These are phyloP conservation scores for Saccharomycopsis capsularis DNA, from an alignment of 805 yeast genomes.

Conservation along the genomic window DNA sequence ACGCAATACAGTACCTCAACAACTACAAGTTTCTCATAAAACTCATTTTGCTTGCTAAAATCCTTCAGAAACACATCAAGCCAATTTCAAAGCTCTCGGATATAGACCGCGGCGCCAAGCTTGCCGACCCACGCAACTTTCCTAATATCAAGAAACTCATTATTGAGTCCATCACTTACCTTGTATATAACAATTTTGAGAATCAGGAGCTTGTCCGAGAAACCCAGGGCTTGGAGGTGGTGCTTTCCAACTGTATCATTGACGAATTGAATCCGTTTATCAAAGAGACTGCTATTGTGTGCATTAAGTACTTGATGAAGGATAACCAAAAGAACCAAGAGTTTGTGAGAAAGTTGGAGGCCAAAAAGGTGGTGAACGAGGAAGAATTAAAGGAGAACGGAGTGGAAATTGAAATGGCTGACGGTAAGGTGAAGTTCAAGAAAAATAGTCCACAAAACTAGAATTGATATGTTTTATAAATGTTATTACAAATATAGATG, in stretches of 20 bases:
- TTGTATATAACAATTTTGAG: slow-evolving; percentile 43
- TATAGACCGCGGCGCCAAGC: slow-evolving; percentile 22
- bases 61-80: slow-evolving; percentile 36
- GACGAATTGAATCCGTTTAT: slow-evolving; percentile 86
- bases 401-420: slow-evolving; percentile 60
- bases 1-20: slow-evolving; percentile 35
- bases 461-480: too few species aligned
- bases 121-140: slow-evolving; percentile 33
- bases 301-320: slow-evolving; percentile 61
- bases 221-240: slow-evolving; percentile 59
- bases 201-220: slow-evolving; percentile 66
- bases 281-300: slow-evolving; percentile 76
- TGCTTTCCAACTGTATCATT: slow-evolving; percentile 74
- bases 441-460: too few species aligned
- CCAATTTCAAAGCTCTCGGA: slow-evolving; percentile 17
- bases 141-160: slow-evolving; percentile 63
- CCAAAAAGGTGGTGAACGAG: slow-evolving; percentile 55
- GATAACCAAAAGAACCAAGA: slow-evolving; percentile 65
- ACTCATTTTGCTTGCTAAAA: slow-evolving; percentile 33
- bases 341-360: slow-evolving; percentile 72
- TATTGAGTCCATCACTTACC: slow-evolving; percentile 56
- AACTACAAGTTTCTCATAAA: slow-evolving; percentile 33
- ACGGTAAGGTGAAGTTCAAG: slow-evolving; percentile 62
- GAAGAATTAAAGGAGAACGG: slow-evolving; percentile 65
- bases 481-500: too few species aligned